These are phyloP conservation scores for Salisapilia sapeloensis DNA, from an alignment of 352 stramenopile genomes.

Conservation along the genomic window DNA sequence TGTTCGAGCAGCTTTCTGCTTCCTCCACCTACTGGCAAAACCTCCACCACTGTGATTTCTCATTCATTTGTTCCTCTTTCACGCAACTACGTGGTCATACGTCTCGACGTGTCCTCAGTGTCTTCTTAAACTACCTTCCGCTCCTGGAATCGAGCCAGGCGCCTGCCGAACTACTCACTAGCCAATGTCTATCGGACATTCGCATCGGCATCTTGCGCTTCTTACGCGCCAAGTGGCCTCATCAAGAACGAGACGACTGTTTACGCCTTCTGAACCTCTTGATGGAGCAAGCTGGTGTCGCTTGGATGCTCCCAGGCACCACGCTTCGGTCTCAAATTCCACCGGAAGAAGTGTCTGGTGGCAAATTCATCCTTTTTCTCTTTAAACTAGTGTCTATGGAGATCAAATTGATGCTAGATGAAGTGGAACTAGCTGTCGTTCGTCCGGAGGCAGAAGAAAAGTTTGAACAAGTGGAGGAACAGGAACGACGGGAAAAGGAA, in stretches of 20 bases:
- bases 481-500: conserved; percentile 22
- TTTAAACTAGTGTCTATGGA: conserved; percentile 64
- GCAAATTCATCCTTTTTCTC: conserved; percentile 60
- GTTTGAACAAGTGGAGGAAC: conserved; percentile 24
- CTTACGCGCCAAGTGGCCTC: conserved; percentile 44
- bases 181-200: conserved; percentile 34
- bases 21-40: conserved; percentile 18
- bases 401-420: conserved; percentile 78
- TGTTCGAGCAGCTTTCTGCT: conserved; percentile 19
- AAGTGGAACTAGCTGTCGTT: conserved; percentile 52
- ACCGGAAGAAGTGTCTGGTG: conserved; percentile 29
- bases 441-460: conserved; percentile 34
- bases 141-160: conserved; percentile 22
- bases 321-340: conserved; percentile 24
- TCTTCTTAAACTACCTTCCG: conserved; percentile 40
- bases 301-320: conserved; percentile 44
- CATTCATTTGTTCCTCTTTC: conserved; percentile 49
- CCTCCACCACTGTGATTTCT: conserved; percentile 34
- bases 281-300: conserved; percentile 32
- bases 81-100: conserved; percentile 12
- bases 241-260: conserved; percentile 53
- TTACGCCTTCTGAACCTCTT: conserved; percentile 37
- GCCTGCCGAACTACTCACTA: conserved; percentile 26
- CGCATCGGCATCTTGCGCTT: conserved; percentile 40
- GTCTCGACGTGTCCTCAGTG: conserved; percentile 17